Evolutionary conservation across 176 grass and related monocot genomes (phyloP).

Genomic region (Aegilops speltoides): DNA sequence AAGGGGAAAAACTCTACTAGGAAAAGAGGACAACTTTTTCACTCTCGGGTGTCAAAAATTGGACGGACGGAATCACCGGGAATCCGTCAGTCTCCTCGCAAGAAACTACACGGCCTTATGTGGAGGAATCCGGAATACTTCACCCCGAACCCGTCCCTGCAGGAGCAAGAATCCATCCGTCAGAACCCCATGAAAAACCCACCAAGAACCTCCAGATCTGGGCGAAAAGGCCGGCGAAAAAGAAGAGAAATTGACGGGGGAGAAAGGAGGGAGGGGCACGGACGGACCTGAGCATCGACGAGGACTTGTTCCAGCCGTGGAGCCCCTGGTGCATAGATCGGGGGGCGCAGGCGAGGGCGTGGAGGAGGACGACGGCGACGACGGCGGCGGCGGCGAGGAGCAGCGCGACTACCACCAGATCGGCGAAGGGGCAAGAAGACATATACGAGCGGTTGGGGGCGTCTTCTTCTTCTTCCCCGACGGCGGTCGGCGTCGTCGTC

Average conservation of each 20-base stretch:
- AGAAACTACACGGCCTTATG: slow-evolving; percentile 70
- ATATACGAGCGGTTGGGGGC: slow-evolving; percentile 49
- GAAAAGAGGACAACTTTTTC: slow-evolving; percentile 21
- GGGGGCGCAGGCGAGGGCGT: slow-evolving; percentile 31
- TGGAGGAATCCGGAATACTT: slow-evolving; percentile 95
- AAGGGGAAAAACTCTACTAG: slow-evolving; percentile 32
- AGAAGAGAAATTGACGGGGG: neutral
- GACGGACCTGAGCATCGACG: slow-evolving; percentile 79
- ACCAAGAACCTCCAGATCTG: slow-evolving; percentile 23
- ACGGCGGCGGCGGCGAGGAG: slow-evolving; percentile 33
- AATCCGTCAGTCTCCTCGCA: slow-evolving; percentile 50
- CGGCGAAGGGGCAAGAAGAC: slow-evolving; percentile 73
- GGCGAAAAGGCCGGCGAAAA: slow-evolving; percentile 22
- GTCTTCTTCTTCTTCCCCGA: slow-evolving; percentile 22
- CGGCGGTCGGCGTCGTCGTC: slow-evolving; percentile 32
- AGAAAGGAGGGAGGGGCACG: too few relatives aligned
- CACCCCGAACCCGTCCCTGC: slow-evolving; percentile 89
- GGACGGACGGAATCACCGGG: slow-evolving; percentile 34
- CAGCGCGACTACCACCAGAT: slow-evolving; percentile 50
- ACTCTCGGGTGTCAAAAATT: slow-evolving; percentile 47
- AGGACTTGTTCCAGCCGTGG: slow-evolving; percentile 56
- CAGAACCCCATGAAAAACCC: slow-evolving; percentile 36
- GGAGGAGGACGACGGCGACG: slow-evolving; percentile 43
- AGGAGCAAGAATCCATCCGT: neutral
- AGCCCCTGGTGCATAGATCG: slow-evolving; percentile 64